Conservation (phyloP, 805 yeast genomes). For the Candida vartiovaarae region DNA sequence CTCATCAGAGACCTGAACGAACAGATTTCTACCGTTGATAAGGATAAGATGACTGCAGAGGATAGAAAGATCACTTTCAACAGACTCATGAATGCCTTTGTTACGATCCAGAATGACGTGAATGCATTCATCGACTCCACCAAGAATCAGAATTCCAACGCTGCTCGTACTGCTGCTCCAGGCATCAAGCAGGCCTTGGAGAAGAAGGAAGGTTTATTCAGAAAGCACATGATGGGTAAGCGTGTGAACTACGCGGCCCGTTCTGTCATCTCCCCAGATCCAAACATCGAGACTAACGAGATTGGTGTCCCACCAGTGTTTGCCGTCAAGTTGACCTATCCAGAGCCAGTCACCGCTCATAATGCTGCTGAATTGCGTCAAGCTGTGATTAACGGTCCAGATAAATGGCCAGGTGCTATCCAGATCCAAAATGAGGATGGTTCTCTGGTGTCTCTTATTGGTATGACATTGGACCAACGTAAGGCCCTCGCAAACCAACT, state of each 20-base stretch:
- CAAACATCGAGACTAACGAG: constrained; percentile 94
- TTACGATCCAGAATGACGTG: constrained; percentile 89
- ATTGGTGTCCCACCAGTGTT: constrained; percentile 99
- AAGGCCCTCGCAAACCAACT: constrained; percentile 92
- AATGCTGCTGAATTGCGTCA: constrained; percentile 86
- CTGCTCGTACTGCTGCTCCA: constrained; percentile 66
- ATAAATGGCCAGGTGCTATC: constrained; percentile 97
- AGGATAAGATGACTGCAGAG: constrained; percentile 53
- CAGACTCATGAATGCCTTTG: constrained; percentile 92
- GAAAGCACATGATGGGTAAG: constrained; percentile 99
- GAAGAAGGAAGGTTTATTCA: constrained; percentile 95
- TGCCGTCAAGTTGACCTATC: constrained; percentile 91
- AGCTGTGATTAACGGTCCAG: constrained; percentile 97
- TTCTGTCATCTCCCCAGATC: constrained; percentile 98
- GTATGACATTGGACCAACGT: constrained; percentile 90
- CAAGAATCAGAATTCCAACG: constrained; percentile 69
- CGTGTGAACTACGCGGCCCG: constrained; percentile 99
- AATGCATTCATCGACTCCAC: constrained; percentile 90
- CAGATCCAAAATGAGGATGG: constrained; percentile 97
- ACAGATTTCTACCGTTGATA: constrained; percentile 57
- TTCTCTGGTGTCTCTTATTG: constrained; percentile 66
- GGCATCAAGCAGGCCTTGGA: constrained; percentile 97
- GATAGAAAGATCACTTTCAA: constrained; percentile 75
- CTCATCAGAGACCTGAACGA: constrained; percentile 86
- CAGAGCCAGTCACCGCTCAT: constrained; percentile 94